Evolutionary conservation across 495 filamentous ascomycete genomes (phyloP).

Genomic region (Margaritispora aquatica): DNA sequence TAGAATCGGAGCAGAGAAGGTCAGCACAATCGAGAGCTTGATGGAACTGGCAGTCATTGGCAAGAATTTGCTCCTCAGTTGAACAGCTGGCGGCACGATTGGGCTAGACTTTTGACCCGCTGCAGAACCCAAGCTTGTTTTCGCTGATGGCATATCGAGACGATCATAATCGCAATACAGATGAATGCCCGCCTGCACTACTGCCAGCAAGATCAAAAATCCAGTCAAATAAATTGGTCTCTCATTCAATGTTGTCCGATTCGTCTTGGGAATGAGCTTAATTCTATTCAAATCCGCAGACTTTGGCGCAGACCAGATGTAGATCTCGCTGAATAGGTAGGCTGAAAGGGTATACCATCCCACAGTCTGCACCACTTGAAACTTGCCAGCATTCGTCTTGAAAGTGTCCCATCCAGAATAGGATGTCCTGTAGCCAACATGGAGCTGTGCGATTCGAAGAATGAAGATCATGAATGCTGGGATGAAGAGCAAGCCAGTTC

Average conservation of each 20-base stretch:
- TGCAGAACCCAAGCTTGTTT: constrained; percentile 12
- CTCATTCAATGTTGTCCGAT: constrained; percentile 81
- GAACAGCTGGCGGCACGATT: constrained; percentile 22
- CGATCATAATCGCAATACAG: constrained; percentile 69
- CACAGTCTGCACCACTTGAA: constrained; percentile 59
- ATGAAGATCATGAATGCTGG: constrained; percentile 62
- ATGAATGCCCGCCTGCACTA: constrained; percentile 63
- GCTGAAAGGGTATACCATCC: constrained; percentile 72
- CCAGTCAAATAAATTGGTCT: constrained; percentile 73
- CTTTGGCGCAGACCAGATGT: constrained; percentile 67
- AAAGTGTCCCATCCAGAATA: constrained; percentile 60
- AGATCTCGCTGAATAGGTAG: constrained; percentile 74
- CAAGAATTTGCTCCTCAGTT: constrained; percentile 28
- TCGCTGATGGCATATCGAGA: constrained; percentile 27
- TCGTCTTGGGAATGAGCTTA: constrained; percentile 49
- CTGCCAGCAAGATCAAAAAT: constrained; percentile 59
- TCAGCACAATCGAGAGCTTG: constrained; percentile 36
- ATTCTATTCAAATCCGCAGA: constrained; percentile 64
- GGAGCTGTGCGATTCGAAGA: constrained; percentile 80
- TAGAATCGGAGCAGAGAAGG: constrained; percentile 40
- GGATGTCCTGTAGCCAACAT: constrained; percentile 66
- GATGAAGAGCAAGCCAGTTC: constrained; percentile 70
- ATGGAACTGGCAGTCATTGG: constrained; percentile 26
- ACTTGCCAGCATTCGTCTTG: constrained; percentile 41
- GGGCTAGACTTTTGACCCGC: constrained; percentile 19